Percentiles rank a stretch among this genome's conserved stretches.
phyloP scores from a whole-genome alignment of 805 yeast species.

The Metschnikowia anglica region DNA sequence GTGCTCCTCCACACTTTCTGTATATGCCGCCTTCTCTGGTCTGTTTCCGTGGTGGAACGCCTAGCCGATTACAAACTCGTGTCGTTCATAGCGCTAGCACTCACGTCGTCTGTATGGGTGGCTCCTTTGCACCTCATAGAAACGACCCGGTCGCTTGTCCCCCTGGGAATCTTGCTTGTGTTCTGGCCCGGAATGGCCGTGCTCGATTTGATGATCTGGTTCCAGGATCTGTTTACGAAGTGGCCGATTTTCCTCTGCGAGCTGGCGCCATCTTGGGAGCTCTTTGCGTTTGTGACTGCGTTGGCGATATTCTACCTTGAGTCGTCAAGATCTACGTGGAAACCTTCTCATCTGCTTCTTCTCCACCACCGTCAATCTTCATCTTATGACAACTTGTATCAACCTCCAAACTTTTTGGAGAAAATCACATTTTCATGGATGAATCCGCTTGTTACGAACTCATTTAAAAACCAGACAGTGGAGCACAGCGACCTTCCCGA shows the following conservation, averaged over 20 bases:
- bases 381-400: constrained; percentile 8
- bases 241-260: constrained; percentile 22
- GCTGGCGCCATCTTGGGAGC: constrained; percentile 8
- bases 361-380: constrained; percentile 30
- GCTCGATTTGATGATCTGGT: constrained; percentile 23
- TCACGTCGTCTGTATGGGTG: constrained; percentile 19
- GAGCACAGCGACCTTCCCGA: constrained; percentile 29
- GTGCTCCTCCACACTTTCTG: constrained; percentile 22
- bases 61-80: constrained; percentile 23
- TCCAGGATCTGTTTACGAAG: constrained; percentile 28
- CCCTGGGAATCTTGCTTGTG: constrained; percentile 38
- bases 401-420: constrained; percentile 36
- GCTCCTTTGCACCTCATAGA: constrained; percentile 48
- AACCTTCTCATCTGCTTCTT: constrained; percentile 41
- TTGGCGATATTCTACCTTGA: constrained; percentile 40
- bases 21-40: constrained; percentile 14
- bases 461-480: constrained; percentile 39
- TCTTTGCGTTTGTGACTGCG: constrained; percentile 26
- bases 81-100: constrained; percentile 16
- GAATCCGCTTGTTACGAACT: constrained; percentile 43
- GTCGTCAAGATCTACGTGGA: constrained; percentile 29
- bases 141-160: constrained; percentile 36
- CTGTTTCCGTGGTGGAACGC: constrained; percentile 25
- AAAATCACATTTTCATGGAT: constrained; percentile 48
- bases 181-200: constrained; percentile 37